Base-by-base conservation (phyloP, 2,329 filamentous ascomycete species). In the Fusarium proliferatum region DNA sequence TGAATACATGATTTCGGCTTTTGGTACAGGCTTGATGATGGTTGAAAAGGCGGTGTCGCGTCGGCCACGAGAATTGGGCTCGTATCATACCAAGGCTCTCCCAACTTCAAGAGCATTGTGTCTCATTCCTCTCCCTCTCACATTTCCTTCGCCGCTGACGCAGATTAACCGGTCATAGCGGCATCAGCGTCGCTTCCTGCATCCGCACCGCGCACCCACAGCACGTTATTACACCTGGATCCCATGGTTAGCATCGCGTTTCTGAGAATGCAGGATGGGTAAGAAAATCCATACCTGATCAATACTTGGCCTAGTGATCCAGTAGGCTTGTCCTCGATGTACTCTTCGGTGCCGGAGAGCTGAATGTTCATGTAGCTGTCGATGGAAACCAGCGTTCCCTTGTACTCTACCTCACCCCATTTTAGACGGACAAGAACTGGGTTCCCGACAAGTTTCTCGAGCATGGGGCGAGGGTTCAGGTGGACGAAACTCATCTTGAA, bases 321-420 rank as follows among this genome's bases (percentile, higher is more conserved):
- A 41, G 93, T 94, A 82, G 91, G 92, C 88, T 97, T 93, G 77
- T 94, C 92, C 81, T 95, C 91, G 80, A 97, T 93, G 84, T 92
- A 98, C 84, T 99, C 96, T 85, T 97, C 94, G 58, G 96, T 95
- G 79, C 93, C 92, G 75, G 92, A 91, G 73, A 99, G 89, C 85
- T 98, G 95, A 74, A 99, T 91, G 86, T 99, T 99, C 96, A 99
- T 98, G 87, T 99, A 99, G 81, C 93, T 95, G 86, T 99, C 96
- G 80, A 97, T 94, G 79, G 93, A 96, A 80, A 97, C 93, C 72
- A 99, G 90, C 75, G 90, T 90, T 82, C 96, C 96, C 83, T 96
- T 97, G 89, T 99, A 99, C 84, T 99, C 96, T 68, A 94, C 96
- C 84, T 98, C 92, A 78, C 94, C 95, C 96, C 96, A 99, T 89